phyloP scores from a whole-genome alignment of 345 rosid species.

The Physaria fendleri region DNA sequence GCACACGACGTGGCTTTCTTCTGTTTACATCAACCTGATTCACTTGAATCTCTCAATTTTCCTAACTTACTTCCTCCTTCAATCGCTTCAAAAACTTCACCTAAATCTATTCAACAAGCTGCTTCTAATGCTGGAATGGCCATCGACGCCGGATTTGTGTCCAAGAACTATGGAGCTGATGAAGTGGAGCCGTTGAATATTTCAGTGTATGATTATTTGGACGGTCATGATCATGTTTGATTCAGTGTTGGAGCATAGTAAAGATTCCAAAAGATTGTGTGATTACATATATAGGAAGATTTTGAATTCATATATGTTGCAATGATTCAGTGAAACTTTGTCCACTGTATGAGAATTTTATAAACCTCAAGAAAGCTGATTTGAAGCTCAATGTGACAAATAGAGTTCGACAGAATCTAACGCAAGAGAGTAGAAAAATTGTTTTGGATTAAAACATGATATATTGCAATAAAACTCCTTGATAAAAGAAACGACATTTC shows the following conservation, averaged over 20 bases:
- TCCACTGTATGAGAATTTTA: too few species aligned
- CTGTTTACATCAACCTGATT: slow-evolving; percentile 49
- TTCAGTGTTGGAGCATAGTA: slow-evolving; percentile 5
- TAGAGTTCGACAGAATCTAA: too few species aligned
- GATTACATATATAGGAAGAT: neutral
- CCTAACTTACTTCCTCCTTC: slow-evolving; percentile 45
- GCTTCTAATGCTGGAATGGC: slow-evolving; percentile 98
- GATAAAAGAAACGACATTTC: too few species aligned
- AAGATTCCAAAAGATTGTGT: neutral
- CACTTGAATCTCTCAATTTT: slow-evolving; percentile 43
- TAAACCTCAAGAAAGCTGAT: too few species aligned
- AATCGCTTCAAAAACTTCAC: slow-evolving; percentile 42
- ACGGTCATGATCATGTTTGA: slow-evolving; percentile 28
- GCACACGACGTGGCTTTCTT: slow-evolving; percentile 82
- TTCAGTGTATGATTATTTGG: slow-evolving; percentile 69
- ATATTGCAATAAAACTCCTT: too few species aligned
- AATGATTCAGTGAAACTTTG: too few species aligned
- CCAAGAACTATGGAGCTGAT: slow-evolving; percentile 19
- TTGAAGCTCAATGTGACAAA: too few species aligned
- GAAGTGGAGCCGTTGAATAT: slow-evolving; percentile 40
- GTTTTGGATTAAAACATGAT: too few species aligned
- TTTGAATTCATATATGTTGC: too few species aligned
- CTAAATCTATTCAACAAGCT: slow-evolving; percentile 59
- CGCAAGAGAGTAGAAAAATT: too few species aligned
- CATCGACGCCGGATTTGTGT: slow-evolving; percentile 45